A percentile compares a stretch with the other conserved stretches of the same genome.
Evolutionary conservation across 495 filamentous ascomycete species (phyloP).

Genomic region (Xylaria acuta): DNA sequence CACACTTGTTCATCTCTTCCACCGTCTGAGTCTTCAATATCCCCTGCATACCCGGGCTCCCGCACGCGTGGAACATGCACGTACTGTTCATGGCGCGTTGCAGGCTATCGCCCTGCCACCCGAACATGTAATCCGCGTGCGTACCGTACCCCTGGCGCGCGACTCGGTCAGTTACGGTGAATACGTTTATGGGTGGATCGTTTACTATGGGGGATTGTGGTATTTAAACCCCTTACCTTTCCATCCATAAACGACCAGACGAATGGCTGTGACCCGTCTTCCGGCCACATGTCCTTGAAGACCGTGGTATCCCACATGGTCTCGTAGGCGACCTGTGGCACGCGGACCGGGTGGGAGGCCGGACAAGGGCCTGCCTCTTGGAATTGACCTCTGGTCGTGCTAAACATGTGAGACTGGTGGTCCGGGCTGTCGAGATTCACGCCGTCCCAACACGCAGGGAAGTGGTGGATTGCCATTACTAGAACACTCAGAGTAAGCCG

Average conservation of each 20-base stretch:
- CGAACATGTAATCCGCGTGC: slow-evolving; percentile 55
- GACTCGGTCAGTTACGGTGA: no score
- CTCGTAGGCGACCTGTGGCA: slow-evolving; percentile 58
- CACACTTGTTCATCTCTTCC: slow-evolving; percentile 51
- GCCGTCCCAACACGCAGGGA: slow-evolving; percentile 62
- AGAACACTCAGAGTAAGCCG: neutral
- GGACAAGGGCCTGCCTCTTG: slow-evolving; percentile 51
- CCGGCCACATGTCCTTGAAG: slow-evolving; percentile 53
- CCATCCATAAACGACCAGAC: slow-evolving; percentile 51
- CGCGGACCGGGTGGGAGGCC: slow-evolving; percentile 52
- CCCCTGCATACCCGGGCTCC: slow-evolving; percentile 41
- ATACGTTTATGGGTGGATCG: no score
- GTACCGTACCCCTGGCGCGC: slow-evolving; percentile 54
- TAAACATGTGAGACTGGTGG: slow-evolving; percentile 60
- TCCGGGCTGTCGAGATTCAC: slow-evolving; percentile 62
- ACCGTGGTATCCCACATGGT: slow-evolving; percentile 56
- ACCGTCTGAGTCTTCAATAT: slow-evolving; percentile 52
- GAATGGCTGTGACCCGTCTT: slow-evolving; percentile 52
- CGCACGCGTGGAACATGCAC: slow-evolving; percentile 54
- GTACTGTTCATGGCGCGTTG: slow-evolving; percentile 50
- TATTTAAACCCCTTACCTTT: no score
- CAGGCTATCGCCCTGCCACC: slow-evolving; percentile 52
- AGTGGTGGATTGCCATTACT: slow-evolving; percentile 56
- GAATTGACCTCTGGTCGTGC: slow-evolving; percentile 47
- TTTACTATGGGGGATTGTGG: no score